Percentiles rank a stretch among this genome's conserved stretches.
Conservation (phyloP, 306 rosid species). For the Adenanthera pavonina region DNA sequence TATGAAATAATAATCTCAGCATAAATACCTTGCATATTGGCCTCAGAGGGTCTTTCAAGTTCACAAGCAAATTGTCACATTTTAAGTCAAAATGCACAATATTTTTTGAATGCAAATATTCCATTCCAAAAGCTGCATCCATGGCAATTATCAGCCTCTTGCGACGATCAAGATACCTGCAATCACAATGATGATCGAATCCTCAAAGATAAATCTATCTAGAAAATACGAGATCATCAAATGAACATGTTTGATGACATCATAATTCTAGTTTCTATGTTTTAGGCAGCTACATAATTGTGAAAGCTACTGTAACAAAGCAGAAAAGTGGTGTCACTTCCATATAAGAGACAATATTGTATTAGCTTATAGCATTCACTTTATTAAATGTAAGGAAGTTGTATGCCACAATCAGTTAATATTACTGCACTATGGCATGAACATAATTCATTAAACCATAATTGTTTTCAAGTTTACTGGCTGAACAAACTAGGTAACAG, state of each 20-base stretch:
- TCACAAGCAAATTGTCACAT: constrained; percentile 91
- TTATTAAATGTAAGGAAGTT: background rate
- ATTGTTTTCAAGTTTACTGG: background rate
- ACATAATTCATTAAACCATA: background rate
- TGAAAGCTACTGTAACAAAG: constrained; percentile 26
- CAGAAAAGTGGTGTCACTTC: constrained; percentile 28
- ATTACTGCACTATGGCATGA: background rate
- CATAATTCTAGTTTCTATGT: background rate
- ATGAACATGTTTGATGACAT: background rate
- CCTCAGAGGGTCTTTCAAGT: constrained; percentile 78
- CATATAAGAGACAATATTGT: constrained; percentile 1
- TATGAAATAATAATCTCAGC: constrained; percentile 9
- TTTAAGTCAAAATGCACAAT: constrained; percentile 93
- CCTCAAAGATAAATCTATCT: constrained; percentile 25
- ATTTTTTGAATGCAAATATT: constrained; percentile 85
- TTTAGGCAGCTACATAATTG: constrained; percentile 17
- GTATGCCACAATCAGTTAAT: constrained; percentile 7
- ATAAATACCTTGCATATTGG: constrained; percentile 88
- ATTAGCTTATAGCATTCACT: background rate
- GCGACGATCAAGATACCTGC: constrained; percentile 84
- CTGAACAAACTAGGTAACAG: constrained; percentile 19
- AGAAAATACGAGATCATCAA: constrained; percentile 24
- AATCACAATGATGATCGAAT: constrained; percentile 17
- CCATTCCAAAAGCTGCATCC: constrained; percentile 99
- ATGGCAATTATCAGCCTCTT: constrained; percentile 87